Evolutionary conservation across 495 filamentous ascomycete genomes (phyloP).

Genomic region (Penicillium riverlandense): DNA sequence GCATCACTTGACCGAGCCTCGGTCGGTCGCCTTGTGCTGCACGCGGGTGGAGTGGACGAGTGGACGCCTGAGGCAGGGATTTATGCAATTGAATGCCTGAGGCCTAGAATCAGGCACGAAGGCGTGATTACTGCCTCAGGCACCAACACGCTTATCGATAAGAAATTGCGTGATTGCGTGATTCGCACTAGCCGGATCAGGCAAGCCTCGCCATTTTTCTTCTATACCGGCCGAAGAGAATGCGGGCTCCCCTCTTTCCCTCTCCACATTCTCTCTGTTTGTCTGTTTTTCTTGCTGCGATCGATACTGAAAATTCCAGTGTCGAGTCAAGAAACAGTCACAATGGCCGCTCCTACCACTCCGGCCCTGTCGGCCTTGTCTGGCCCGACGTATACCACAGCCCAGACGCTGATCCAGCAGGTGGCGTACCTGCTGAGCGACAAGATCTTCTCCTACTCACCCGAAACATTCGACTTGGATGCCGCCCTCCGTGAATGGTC

Average conservation of each 20-base stretch:
- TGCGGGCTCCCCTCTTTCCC: slow-evolving; percentile 8
- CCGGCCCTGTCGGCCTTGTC: slow-evolving; percentile 55
- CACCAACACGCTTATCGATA: slow-evolving; percentile 22
- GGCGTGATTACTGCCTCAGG: background rate
- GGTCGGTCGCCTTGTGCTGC: background rate
- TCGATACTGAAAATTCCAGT: slow-evolving; percentile 10
- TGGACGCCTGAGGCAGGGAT: background rate
- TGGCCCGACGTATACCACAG: slow-evolving; percentile 85
- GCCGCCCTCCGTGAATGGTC: slow-evolving; percentile 72
- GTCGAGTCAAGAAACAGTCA: slow-evolving; percentile 25
- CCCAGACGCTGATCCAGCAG: slow-evolving; percentile 90
- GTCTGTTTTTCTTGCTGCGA: background rate
- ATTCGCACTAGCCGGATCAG: slow-evolving; percentile 32
- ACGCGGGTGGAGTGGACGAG: background rate
- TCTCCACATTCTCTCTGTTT: slow-evolving; percentile 15
- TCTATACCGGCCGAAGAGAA: slow-evolving; percentile 19
- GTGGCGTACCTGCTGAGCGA: slow-evolving; percentile 89
- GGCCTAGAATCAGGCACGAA: background rate
- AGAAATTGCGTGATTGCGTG: slow-evolving; percentile 35
- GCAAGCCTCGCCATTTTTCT: slow-evolving; percentile 29
- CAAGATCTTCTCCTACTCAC: slow-evolving; percentile 95
- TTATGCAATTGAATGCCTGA: no score
- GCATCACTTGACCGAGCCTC: background rate
- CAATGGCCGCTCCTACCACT: slow-evolving; percentile 27
- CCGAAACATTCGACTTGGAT: slow-evolving; percentile 86